Base-by-base conservation (phyloP, 1,284 basidiomycete species). In the Agaricales sp. region DNA sequence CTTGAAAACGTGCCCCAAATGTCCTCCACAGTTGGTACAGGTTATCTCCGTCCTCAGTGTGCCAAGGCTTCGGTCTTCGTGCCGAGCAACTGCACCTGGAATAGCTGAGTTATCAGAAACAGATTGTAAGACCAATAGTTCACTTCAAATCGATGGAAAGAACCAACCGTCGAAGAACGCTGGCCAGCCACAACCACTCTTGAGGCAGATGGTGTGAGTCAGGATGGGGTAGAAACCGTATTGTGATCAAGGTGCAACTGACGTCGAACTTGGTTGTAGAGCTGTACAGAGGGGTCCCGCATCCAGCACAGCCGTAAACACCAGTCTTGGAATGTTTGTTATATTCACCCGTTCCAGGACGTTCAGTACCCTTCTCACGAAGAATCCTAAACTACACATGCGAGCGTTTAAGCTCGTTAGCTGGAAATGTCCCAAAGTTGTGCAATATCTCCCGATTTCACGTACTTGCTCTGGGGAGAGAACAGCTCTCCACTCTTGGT, bases 111-210 rank as follows among this genome's bases (percentile, higher is more conserved):
- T n/a, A n/a, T n/a, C n/a, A n/a, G n/a, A n/a, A n/a, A n/a, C n/a
- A n/a, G n/a, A n/a, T n/a, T n/a, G n/a, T n/a, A n/a, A n/a, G n/a
- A n/a, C n/a, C n/a, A n/a, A n/a, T n/a, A n/a, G n/a, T n/a, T n/a
- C n/a, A n/a, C n/a, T n/a, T n/a, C n/a, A n/a, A n/a, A n/a, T n/a
- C n/a, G n/a, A n/a, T n/a, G n/a, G n/a, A n/a, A n/a, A n/a, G n/a
- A n/a, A 57, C 64, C 47, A 50, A 86, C 86, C 85, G 61, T 95
- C 92, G 62, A 87, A 97, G 74, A 94, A 97, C 1, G 92, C 92
- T n/a, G 92, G 93, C 92, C 92, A 97, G 24, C 92, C 93, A 60
- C 92, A 97, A 8, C 92, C 91, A 50, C 87, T 92, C 73, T 75
- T 48, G 3, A 23, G 14, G n/a, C n/a, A n/a, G n/a, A n/a, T n/a